Conservation (phyloP, 2,329 filamentous ascomycete species). For the Epichloe hybrida region DNA sequence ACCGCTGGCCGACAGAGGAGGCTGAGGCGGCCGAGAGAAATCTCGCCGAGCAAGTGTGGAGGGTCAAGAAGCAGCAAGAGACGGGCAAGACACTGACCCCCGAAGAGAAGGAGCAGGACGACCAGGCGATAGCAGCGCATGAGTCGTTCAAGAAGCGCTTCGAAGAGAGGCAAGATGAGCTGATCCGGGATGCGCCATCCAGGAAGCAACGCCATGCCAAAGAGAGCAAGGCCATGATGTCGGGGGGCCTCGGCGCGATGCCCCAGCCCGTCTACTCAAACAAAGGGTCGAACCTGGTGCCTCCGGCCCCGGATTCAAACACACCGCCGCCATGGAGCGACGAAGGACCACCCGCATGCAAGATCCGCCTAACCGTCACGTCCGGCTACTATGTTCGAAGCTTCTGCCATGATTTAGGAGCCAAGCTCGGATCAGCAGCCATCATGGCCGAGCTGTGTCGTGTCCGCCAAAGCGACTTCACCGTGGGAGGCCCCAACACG, state of each 20-base stretch:
- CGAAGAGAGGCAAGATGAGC: conserved; percentile 42
- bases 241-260: conserved; percentile 41
- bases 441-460: conserved; percentile 79
- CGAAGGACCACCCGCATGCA: conserved; percentile 60
- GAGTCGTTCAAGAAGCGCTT: conserved; percentile 45
- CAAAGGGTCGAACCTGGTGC: conserved; percentile 40
- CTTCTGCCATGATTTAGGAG: conserved; percentile 81
- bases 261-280: conserved; percentile 28
- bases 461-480: conserved; percentile 69
- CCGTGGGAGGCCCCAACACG: conserved; percentile 54
- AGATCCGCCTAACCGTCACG: conserved; percentile 80
- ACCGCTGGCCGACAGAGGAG: conserved; percentile 68
- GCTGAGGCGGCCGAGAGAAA: conserved; percentile 61
- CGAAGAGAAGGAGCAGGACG: conserved; percentile 42
- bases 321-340: conserved; percentile 43
- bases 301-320: conserved; percentile 30
- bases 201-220: conserved; percentile 16
- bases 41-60: conserved; percentile 60
- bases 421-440: conserved; percentile 65
- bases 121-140: conserved; percentile 39
- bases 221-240: conserved; percentile 36
- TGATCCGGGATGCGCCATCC: conserved; percentile 37
- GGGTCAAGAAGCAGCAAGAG: conserved; percentile 43
- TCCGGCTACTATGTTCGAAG: conserved; percentile 95
- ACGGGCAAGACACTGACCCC: conserved; percentile 34